These are phyloP conservation scores for Polygonum maritimum DNA, from an alignment of 148 eudicot species.

Conservation along the genomic window DNA sequence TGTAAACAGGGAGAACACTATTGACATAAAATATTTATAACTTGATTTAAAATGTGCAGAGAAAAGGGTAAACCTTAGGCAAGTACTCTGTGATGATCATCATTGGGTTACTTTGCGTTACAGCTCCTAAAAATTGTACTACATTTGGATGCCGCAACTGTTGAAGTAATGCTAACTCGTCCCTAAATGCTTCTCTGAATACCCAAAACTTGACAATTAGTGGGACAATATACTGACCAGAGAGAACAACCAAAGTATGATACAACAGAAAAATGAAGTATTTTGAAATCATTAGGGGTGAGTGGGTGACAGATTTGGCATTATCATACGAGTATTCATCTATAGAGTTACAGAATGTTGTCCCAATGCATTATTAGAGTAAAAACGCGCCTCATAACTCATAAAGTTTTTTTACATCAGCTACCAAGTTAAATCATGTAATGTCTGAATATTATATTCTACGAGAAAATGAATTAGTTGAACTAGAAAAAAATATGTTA, in stretches of 20 bases:
- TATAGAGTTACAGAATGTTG: neutral
- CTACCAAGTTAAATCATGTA: neutral
- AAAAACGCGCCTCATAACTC: neutral
- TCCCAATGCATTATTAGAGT: neutral
- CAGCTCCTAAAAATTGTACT: slow-evolving; percentile 96
- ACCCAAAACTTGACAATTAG: neutral
- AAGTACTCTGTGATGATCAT: slow-evolving; percentile 94
- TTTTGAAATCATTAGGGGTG: neutral
- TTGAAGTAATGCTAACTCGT: slow-evolving; percentile 86
- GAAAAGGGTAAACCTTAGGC: slow-evolving; percentile 50
- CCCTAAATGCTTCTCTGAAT: slow-evolving; percentile 67
- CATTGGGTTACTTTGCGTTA: slow-evolving; percentile 94
- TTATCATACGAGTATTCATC: neutral
- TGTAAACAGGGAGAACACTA: neutral
- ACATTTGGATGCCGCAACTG: slow-evolving; percentile 94
- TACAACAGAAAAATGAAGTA: neutral
- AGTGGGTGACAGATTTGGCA: neutral
- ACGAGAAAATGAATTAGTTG: neutral
- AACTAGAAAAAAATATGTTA: neutral
- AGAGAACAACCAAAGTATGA: neutral
- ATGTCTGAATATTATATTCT: neutral
- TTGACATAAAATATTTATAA: neutral
- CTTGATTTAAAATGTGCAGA: neutral
- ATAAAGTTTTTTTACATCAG: neutral
- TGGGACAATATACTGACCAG: neutral